Evolutionary conservation across 352 stramenopile genomes (phyloP), one percentile per base, ranked within the genome.

Genomic region (Phytophthora pseudosyringae): DNA sequence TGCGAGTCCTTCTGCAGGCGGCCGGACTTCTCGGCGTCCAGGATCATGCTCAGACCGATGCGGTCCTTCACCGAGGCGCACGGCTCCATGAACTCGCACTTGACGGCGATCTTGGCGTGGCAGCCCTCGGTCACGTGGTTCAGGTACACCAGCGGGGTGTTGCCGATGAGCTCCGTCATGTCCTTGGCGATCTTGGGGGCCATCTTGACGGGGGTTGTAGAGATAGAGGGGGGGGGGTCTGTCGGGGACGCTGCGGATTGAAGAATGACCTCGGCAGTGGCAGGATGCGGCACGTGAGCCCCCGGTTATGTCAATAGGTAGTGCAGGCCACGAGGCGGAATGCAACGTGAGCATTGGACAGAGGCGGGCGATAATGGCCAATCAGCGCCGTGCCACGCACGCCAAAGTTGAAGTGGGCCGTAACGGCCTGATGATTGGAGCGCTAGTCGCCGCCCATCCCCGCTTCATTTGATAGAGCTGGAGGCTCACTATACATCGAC

Each of bases 81-180:
- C n/a, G 88, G 88, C 69, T 95, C 86, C 84, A 94, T 93, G 73
- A 95, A 95, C 72, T 95, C 88, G 78, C 82, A 93, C 71, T 95
- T 95, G 67, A 92, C 88, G n/a, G 85, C 85, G 63, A 95, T 90
- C 71, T 93, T 91, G 54, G 88, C 88, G 77, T 88, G 65, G 66
- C 77, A 89, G 45, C 82, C 82, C 57, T 92, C 80, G 0, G 84
- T 91, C 48, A 94, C 86, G 53, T 68, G 77, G 71, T 96, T 94
- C 38, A 99, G 75, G 78, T 97, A 97, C 36, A 98, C 91, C 18
- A 99, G 75, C 36, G 96, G 96, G 26, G 96, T 99, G 63, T 96
- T 97, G 36, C 96, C 96, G 73, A 99, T 98, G 48, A 98, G 86
- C 56, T 91, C 92, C 21, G 97, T 97, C 74, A 98, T 93, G 73